Evolutionary conservation across 2,329 filamentous ascomycete species (phyloP).

Genomic region (Colletotrichum sp.): DNA sequence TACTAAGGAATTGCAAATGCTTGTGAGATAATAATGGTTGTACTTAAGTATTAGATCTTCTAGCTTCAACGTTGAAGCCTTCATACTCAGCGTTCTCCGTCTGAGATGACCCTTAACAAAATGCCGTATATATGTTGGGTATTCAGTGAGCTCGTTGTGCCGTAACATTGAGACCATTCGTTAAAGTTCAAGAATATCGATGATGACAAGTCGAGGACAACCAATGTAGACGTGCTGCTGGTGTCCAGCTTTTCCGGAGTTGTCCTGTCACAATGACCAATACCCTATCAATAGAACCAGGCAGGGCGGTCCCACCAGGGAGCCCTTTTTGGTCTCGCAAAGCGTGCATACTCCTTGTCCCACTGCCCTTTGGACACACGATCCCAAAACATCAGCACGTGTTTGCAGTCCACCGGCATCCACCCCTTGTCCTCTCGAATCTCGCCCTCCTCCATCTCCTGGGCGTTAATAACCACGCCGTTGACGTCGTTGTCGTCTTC

Average conservation of each 20-base stretch:
- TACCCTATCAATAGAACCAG: neutral
- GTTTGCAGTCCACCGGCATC: neutral
- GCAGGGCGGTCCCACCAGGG: neutral
- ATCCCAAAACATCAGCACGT: neutral
- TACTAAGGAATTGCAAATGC: too few species aligned
- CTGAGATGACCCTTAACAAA: too few species aligned
- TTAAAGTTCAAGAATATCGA: too few species aligned
- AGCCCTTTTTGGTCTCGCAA: neutral
- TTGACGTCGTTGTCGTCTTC: neutral
- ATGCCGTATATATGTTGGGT: too few species aligned
- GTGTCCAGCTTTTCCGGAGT: neutral
- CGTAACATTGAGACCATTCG: neutral
- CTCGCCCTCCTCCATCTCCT: neutral
- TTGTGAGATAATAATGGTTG: too few species aligned
- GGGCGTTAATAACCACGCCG: accelerated
- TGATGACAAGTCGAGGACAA: neutral
- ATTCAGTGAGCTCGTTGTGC: neutral
- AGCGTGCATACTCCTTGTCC: neutral
- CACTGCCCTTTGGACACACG: neutral
- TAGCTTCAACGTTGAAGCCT: too few species aligned
- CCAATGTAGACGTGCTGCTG: neutral
- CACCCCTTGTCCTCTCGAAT: neutral
- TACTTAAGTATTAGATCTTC: too few species aligned
- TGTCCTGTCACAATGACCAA: neutral
- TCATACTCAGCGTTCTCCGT: too few species aligned